Percentiles rank a stretch among this genome's conserved stretches.
These are phyloP conservation scores for Annulohypoxylon nitens DNA, from an alignment of 495 filamentous ascomycete genomes.

Conservation along the genomic window DNA sequence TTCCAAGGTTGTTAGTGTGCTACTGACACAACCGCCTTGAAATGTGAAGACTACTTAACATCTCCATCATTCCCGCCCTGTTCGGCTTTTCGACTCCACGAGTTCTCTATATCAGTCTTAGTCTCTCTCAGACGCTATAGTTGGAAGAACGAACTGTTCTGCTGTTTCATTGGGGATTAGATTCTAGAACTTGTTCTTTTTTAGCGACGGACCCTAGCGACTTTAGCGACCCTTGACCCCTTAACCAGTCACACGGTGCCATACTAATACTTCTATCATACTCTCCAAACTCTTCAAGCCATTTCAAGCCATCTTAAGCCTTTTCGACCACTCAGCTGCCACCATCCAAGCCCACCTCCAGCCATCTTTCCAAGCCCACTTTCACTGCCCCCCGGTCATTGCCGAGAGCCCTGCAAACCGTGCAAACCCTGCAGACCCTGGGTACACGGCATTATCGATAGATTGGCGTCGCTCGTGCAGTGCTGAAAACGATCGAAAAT, in stretches of 20 bases:
- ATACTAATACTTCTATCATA: conserved; percentile 4
- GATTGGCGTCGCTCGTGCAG: conserved; percentile 1
- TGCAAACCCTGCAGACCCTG: conserved; percentile 19
- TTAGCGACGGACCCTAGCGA: conserved; percentile 1
- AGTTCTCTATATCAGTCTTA: conserved; percentile 11
- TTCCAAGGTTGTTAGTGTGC: conserved; percentile 13
- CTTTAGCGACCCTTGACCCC: no score
- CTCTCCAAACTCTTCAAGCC: conserved; percentile 16
- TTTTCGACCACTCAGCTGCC: not conserved
- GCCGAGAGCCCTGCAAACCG: not conserved
- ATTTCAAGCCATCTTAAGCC: not conserved
- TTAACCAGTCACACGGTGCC: conserved; percentile 20
- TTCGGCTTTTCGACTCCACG: conserved; percentile 3
- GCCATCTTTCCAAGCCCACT: not conserved
- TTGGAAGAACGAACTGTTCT: conserved; percentile 12
- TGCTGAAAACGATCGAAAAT: conserved; percentile 32
- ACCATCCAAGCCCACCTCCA: not conserved
- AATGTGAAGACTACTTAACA: conserved; percentile 39
- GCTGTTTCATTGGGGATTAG: not conserved
- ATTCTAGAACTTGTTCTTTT: conserved; percentile 28
- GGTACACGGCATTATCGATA: conserved; percentile 36
- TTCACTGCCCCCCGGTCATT: conserved; percentile 12
- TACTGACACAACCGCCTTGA: conserved; percentile 28
- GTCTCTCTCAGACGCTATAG: conserved; percentile 17
- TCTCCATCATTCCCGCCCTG: conserved; percentile 14